Base-by-base conservation (phyloP, 495 filamentous ascomycete species). In the Ascobolus immersus region DNA sequence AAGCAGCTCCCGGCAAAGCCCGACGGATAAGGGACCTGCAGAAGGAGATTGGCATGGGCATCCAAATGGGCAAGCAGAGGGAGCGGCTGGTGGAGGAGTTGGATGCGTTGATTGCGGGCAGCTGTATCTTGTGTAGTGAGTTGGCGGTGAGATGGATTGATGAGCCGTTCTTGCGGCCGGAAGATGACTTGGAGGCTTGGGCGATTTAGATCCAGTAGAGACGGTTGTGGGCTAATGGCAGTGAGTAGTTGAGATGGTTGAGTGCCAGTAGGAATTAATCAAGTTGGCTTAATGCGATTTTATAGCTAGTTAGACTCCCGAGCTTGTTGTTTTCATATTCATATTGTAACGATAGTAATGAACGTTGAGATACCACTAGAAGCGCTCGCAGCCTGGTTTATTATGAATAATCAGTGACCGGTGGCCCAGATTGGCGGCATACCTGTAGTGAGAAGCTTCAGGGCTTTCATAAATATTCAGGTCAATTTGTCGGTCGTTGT, bases 121-220 rank as follows among this genome's bases (percentile, higher is more conserved):
- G 51, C 42, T 77, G 73, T 59, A 77, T 92, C 28, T 53, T 93
- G 22, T 96, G 86, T 46, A 79, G 77, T 44, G 86, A 94, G 43
- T 75, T 80, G 55, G 86, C 82, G 2, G 82, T 96, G 43, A 81
- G 76, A 57, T 60, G 72, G 38, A 80, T 96, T 24, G 79, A 92
- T 40, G 80, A 89, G 53, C 79, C 86, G 2, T 94, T 96, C 50
- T 62, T 93, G 14, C 57, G 57, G 10, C 52, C 64, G 3, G 59
- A 58, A 5, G 81, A 93, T 38, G 62, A 77, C 44, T 53, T 51
- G 35, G 65, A 71, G 31, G 86, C 91, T 42, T 96, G 86, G 86
- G 69, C 69, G 32, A 52, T 93, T 32, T 90, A 54, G 53, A 13
- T 35, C 11, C 8, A 27, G 15, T 25, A 7, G 7, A 25, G 23